Conservation (phyloP, 208 protist genomes). For the Leishmania guyanensis region DNA sequence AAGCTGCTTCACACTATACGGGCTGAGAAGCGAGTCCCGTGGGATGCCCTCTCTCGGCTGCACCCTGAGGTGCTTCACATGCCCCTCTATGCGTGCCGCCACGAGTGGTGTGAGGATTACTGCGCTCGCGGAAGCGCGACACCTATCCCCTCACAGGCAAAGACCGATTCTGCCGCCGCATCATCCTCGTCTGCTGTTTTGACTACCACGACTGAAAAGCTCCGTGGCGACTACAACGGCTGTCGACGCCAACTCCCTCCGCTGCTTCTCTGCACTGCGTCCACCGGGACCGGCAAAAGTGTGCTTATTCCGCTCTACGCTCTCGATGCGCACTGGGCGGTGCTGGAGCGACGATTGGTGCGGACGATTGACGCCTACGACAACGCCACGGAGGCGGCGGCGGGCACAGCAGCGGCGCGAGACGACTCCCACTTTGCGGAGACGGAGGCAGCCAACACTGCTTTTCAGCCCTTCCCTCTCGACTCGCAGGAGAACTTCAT, state of each 20-base stretch:
- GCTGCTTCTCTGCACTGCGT: conserved; percentile 58
- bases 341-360: conserved; percentile 34
- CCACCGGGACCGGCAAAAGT: conserved; percentile 78
- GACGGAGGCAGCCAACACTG: neutral
- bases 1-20: conserved; percentile 25
- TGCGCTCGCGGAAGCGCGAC: conserved; percentile 21
- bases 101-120: conserved; percentile 35
- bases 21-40: conserved; percentile 28
- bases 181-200: neutral
- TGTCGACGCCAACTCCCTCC: conserved; percentile 3
- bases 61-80: conserved; percentile 32
- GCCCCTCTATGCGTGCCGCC: conserved; percentile 37
- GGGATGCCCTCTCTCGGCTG: conserved; percentile 16
- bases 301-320: conserved; percentile 70
- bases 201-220: neutral
- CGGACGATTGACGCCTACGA: conserved; percentile 32
- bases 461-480: conserved; percentile 13
- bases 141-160: neutral
- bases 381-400: neutral
- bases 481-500: conserved; percentile 38
- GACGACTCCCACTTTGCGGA: neutral
- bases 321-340: conserved; percentile 68
- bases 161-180: neutral
- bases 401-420: neutral
- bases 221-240: neutral